Conservation (phyloP, 768 basidiomycete species). For the Boletellus emodensis region DNA sequence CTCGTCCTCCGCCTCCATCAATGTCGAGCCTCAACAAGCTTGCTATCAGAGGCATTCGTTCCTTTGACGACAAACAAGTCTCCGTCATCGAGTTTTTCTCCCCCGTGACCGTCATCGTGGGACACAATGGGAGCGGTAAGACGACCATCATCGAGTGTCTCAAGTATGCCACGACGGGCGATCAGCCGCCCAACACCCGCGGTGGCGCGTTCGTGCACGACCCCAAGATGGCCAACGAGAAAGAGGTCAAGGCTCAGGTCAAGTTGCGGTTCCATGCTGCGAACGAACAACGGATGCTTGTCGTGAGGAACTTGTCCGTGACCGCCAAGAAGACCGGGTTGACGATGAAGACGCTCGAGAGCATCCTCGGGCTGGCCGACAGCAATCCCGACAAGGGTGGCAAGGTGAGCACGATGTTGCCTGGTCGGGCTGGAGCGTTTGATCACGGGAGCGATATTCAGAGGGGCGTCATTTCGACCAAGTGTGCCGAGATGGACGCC, state of each 20-base stretch:
- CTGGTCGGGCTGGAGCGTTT: background rate
- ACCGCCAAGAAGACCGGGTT: slow-evolving; percentile 89
- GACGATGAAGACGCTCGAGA: slow-evolving; percentile 98
- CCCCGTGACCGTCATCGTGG: slow-evolving; percentile 97
- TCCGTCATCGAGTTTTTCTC: slow-evolving; percentile 95
- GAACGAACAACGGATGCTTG: slow-evolving; percentile 87
- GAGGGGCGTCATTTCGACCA: slow-evolving; percentile 91
- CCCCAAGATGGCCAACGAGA: slow-evolving; percentile 99
- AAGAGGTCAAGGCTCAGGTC: slow-evolving; percentile 98
- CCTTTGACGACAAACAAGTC: slow-evolving; percentile 94
- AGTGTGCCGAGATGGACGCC: slow-evolving; percentile 93
- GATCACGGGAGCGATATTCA: slow-evolving; percentile 30
- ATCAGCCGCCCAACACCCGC: slow-evolving; percentile 94
- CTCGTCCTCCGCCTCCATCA: background rate
- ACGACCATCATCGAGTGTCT: slow-evolving; percentile 99
- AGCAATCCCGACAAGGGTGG: slow-evolving; percentile 60
- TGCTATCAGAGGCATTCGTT: slow-evolving; percentile 89
- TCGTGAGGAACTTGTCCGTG: slow-evolving; percentile 86
- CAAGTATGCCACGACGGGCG: slow-evolving; percentile 98
- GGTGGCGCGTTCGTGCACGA: slow-evolving; percentile 99
- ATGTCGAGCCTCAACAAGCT: slow-evolving; percentile 91
- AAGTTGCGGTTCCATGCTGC: slow-evolving; percentile 90
- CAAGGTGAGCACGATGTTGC: slow-evolving; percentile 49
- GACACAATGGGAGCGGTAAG: slow-evolving; percentile 97
- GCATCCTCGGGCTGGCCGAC: slow-evolving; percentile 74